Evolutionary conservation across 1,139 yeast species (phyloP), one percentile per base, ranked within the genome.

Genomic region (Geotrichum citri-aurantii): DNA sequence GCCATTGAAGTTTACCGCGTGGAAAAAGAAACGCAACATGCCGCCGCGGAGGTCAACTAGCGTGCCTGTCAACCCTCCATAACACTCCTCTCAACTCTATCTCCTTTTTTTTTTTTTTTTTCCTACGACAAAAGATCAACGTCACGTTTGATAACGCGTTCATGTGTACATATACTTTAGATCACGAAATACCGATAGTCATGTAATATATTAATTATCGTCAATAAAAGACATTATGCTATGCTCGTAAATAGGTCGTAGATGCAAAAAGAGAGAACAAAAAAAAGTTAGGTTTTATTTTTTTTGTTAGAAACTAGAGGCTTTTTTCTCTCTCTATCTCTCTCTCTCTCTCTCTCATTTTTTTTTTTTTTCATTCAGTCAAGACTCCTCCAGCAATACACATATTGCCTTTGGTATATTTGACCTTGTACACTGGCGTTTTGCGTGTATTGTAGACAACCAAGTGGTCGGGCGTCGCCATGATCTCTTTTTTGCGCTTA

Each of bases 331-430:
- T 29, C 11, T 29, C n/a, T n/a, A n/a, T n/a, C n/a, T n/a, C n/a
- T n/a, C n/a, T n/a, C n/a, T n/a, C n/a, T n/a, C n/a, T n/a, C n/a
- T n/a, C n/a, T n/a, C n/a, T n/a, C n/a, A n/a, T n/a, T n/a, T n/a
- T n/a, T 31, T n/a, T 23, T 37, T n/a, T 26, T 23, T 29, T 37
- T 48, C 63, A 79, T 42, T 78, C 80, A 63, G 71, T 71, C 65
- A 86, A 89, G 3, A 95, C 95, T 52, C 99, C 98, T 12, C 92
- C 97, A 0, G 97, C 97, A 44, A 93, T 78, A 67, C 96, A 92
- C 65, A 93, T 75, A 73, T 93, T 95, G 62, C 97, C 80, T 69
- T 95, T 80, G 1, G 98, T 92, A 71, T 92, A 93, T 68, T 87
- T 91, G 33, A 93, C 96, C 68, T 88, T 89, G 75, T 87, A 93